Percentiles rank a stretch among this genome's conserved stretches.
Evolutionary conservation across 257 asterid species (phyloP).

Genomic region (Craterostigma plantagineum): DNA sequence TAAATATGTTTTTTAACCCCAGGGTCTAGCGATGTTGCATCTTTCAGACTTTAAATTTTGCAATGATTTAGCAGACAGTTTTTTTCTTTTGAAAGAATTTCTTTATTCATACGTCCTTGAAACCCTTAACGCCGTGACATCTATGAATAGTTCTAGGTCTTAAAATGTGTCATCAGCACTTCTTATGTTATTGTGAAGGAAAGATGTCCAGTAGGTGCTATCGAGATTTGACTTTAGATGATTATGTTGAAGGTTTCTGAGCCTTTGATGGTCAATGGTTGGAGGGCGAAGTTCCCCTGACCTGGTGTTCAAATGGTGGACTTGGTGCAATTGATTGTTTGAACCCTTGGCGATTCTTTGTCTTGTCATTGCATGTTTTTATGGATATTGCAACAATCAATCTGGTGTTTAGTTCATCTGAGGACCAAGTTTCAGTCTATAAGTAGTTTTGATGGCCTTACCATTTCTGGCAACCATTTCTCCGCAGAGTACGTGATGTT

Average conservation of each 20-base stretch:
- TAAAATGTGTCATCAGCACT: too few species aligned
- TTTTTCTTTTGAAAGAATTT: too few species aligned
- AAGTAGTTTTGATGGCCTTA: constrained; percentile 72
- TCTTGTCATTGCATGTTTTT: constrained; percentile 86
- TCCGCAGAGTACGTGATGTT: constrained; percentile 99
- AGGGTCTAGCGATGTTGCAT: too few species aligned
- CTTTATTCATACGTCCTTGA: too few species aligned
- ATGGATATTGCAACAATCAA: constrained; percentile 90
- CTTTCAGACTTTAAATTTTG: too few species aligned
- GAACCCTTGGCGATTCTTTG: constrained; percentile 91
- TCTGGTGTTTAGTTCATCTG: constrained; percentile 51
- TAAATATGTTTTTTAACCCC: too few species aligned
- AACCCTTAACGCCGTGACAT: too few species aligned
- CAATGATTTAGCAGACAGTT: too few species aligned
- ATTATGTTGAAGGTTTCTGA: constrained; percentile 92
- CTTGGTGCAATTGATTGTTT: constrained; percentile 71
- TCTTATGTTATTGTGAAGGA: constrained; percentile 37
- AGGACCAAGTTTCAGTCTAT: constrained; percentile 3
- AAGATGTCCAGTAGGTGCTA: constrained; percentile 23
- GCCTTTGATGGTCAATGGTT: constrained; percentile 81
- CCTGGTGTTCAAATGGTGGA: constrained; percentile 88
- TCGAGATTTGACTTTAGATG: constrained; percentile 73
- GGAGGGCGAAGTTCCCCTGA: constrained; percentile 59
- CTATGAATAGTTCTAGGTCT: too few species aligned
- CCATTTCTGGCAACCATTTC: constrained; percentile 97